Evolutionary conservation across 129 eudicot genomes (phyloP).

Genomic region (Flaveria trinervia): DNA sequence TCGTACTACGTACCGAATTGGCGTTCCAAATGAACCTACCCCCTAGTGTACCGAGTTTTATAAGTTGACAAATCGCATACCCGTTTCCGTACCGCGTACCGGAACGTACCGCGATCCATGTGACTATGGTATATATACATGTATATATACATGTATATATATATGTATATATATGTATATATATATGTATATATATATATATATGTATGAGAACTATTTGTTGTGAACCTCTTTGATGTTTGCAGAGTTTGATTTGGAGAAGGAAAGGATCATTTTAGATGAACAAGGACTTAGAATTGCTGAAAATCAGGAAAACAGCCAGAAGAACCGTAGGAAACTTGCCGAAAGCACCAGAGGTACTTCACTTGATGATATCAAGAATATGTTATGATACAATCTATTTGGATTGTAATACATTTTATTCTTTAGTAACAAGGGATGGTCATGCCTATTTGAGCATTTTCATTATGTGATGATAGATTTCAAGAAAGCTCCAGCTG

Average conservation of each 20-base stretch:
- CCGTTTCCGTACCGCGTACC: no score
- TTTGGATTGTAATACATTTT: conserved; percentile 5
- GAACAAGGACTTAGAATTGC: conserved; percentile 98
- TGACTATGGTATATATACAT: no score
- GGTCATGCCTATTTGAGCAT: background rate
- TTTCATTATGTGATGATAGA: conserved; percentile 45
- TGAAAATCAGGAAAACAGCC: conserved; percentile 99
- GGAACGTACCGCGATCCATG: no score
- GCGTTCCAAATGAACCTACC: no score
- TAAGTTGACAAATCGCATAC: no score
- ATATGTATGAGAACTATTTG: background rate
- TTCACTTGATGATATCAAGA: background rate
- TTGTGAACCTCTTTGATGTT: background rate
- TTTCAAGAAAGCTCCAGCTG: conserved; percentile 89
- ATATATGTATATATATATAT: no score
- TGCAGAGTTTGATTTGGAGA: conserved; percentile 96
- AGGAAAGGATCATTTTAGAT: conserved; percentile 84
- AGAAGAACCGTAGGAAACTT: conserved; percentile 92
- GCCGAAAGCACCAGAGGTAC: conserved; percentile 99
- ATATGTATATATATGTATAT: no score
- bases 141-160: no score
- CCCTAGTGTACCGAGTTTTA: no score
- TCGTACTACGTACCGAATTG: no score
- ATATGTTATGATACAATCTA: background rate
- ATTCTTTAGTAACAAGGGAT: background rate